These are phyloP conservation scores for Lavandula angustifolia DNA, from an alignment of 257 asterid species.

Conservation along the genomic window DNA sequence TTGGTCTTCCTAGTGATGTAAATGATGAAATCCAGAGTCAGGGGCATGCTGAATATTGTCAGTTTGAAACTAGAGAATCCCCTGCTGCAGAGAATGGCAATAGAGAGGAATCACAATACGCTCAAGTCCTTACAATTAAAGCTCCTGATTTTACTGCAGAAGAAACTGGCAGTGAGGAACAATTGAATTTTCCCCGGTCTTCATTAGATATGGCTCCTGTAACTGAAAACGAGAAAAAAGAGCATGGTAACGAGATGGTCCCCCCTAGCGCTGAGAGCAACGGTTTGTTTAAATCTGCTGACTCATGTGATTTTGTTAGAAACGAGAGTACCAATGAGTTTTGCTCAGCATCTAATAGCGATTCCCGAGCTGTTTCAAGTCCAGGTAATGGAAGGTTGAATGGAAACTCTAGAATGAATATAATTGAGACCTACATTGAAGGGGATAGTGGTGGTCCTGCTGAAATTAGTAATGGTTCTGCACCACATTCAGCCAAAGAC, in stretches of 20 bases:
- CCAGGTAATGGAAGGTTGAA: constrained; percentile 22
- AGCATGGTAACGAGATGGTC: constrained; percentile 23
- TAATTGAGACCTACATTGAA: constrained; percentile 29
- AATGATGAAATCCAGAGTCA: constrained; percentile 27
- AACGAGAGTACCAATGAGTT: constrained; percentile 25
- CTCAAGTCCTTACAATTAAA: constrained; percentile 43
- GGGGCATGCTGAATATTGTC: constrained; percentile 30
- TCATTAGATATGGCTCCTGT: constrained; percentile 34
- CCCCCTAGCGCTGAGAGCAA: constrained; percentile 33
- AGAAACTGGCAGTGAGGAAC: constrained; percentile 43
- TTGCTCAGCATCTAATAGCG: constrained; percentile 23
- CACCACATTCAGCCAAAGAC: constrained; percentile 35
- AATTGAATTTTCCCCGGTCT: constrained; percentile 29
- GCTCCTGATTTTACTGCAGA: constrained; percentile 67
- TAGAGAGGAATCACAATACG: constrained; percentile 41
- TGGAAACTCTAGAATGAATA: constrained; percentile 33
- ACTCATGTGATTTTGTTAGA: constrained; percentile 23
- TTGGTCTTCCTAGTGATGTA: constrained; percentile 25
- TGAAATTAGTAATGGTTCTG: constrained; percentile 30
- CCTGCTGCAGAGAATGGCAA: constrained; percentile 36
- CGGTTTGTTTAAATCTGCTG: constrained; percentile 23
- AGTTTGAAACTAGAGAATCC: constrained; percentile 29
- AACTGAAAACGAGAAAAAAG: constrained; percentile 32
- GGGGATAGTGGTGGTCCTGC: constrained; percentile 26
- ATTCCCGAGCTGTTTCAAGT: constrained; percentile 21